Evolutionary conservation across 2,329 filamentous ascomycete species (phyloP).

Genomic region (Xylariales sp.): DNA sequence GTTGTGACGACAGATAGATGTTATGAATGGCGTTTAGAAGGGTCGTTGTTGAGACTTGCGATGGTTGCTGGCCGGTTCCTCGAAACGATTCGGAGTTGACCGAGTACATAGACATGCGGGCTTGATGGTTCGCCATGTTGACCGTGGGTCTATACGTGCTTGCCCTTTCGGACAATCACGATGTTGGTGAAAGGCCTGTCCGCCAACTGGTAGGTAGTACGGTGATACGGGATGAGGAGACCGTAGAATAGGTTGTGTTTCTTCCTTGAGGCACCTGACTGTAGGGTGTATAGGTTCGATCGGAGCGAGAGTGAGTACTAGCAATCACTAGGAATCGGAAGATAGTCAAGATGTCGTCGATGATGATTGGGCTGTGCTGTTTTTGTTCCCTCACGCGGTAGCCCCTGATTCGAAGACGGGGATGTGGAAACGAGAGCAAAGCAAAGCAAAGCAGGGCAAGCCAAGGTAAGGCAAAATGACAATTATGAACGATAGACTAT

Average conservation of each 20-base stretch:
- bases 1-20: constrained; percentile 82
- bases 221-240: constrained; percentile 10
- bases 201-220: constrained; percentile 3
- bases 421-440: constrained; percentile 37
- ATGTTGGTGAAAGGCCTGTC: constrained; percentile 31
- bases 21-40: constrained; percentile 93
- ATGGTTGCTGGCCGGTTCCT: constrained; percentile 72
- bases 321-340: constrained; percentile 8
- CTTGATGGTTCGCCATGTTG: constrained; percentile 66
- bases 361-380: constrained; percentile 22
- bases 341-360: constrained; percentile 8
- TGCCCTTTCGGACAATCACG: constrained; percentile 58
- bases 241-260: neutral
- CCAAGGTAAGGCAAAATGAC: constrained; percentile 25
- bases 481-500: constrained; percentile 50
- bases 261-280: neutral
- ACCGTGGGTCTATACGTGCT: constrained; percentile 45
- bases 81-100: constrained; percentile 72
- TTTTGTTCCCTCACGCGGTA: constrained; percentile 17
- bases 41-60: constrained; percentile 91
- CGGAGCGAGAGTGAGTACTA: constrained; percentile 17
- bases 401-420: constrained; percentile 33
- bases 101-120: constrained; percentile 76
- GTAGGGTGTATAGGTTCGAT: neutral
- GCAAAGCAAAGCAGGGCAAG: constrained; percentile 35